Conservation (phyloP, 2,329 filamentous ascomycete species). For the Epichloe typhina region DNA sequence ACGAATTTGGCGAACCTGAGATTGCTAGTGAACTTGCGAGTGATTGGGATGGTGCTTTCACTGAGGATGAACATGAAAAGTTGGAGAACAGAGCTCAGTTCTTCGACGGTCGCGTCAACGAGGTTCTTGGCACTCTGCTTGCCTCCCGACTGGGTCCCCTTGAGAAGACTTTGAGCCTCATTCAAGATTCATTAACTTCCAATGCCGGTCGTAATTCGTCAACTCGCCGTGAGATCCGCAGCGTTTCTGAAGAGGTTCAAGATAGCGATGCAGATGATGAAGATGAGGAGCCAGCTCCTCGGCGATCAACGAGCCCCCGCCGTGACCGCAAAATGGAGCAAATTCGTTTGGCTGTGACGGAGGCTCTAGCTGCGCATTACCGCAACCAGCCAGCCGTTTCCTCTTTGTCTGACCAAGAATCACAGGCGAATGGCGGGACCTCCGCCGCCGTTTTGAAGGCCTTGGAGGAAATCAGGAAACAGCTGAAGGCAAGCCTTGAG, state of each 20-base stretch:
- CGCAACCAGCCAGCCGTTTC: conserved; percentile 21
- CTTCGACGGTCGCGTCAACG: conserved; percentile 83
- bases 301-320: conserved; percentile 63
- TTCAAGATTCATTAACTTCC: conserved; percentile 54
- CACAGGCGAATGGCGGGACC: conserved; percentile 22
- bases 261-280: conserved; percentile 94
- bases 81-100: conserved; percentile 70
- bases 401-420: conserved; percentile 10
- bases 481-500: conserved; percentile 18
- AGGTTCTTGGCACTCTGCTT: conserved; percentile 66
- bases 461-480: conserved; percentile 48
- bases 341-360: conserved; percentile 59
- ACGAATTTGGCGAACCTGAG: conserved; percentile 27
- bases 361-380: conserved; percentile 54
- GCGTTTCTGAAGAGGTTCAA: conserved; percentile 53
- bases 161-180: conserved; percentile 62
- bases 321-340: conserved; percentile 72
- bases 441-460: conserved; percentile 49
- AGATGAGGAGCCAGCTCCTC: conserved; percentile 56
- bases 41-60: conserved; percentile 84
- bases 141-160: conserved; percentile 67
- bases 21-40: conserved; percentile 51
- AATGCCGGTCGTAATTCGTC: conserved; percentile 43
- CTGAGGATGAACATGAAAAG: conserved; percentile 72
- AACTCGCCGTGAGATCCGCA: conserved; percentile 46